Evolutionary conservation across 352 stramenopile genomes (phyloP), one percentile per base, ranked within the genome.

Genomic region (Globisporangium perplexum): DNA sequence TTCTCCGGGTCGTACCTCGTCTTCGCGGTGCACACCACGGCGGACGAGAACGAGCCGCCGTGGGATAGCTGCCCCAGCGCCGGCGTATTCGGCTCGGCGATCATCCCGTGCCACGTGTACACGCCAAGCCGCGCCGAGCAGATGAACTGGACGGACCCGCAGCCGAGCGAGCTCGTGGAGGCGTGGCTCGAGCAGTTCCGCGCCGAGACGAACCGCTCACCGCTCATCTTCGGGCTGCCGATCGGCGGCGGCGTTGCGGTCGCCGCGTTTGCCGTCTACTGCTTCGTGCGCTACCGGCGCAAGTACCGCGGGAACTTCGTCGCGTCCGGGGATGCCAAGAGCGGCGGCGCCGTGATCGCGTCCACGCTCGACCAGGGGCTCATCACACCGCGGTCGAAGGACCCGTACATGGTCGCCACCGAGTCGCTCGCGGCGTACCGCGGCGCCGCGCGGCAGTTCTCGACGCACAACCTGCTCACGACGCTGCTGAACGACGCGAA

Each of bases 401-500:
- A 58, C 43, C 53, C 53, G 43, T 58, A 58, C 33, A 58, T 58
- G 53, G 42, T 58, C 44, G 53, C 53, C 1, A 58, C 53, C 1
- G 53, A 58, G 22, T 58, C 53, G 31, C 53, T 58, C 22, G 47
- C 47, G 10, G 53, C 53, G 31, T 58, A 58, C 53, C 53, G 53
- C 1, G 53, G 53, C 5, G 53, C 53, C 0, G 53, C 53, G 33
- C 31, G 53, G 0, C 43, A 58, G 31, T 58, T 47, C 22, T 58
- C 53, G 53, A 59, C 44, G 12, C 45, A 59, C 35, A 35, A 51
- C 23, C 26, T 59, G 33, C 53, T 59, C 43, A 52, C 28, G 22
- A 45, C 53, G 23, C 45, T 87, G 8, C 53, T 71, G 2, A 73
- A 57, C 0, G 73, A 87, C 44, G 53, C 60, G 17, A 60, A 69